phyloP scores from a whole-genome alignment of 768 basidiomycete species.

The Xerocomellus dryophilus region DNA sequence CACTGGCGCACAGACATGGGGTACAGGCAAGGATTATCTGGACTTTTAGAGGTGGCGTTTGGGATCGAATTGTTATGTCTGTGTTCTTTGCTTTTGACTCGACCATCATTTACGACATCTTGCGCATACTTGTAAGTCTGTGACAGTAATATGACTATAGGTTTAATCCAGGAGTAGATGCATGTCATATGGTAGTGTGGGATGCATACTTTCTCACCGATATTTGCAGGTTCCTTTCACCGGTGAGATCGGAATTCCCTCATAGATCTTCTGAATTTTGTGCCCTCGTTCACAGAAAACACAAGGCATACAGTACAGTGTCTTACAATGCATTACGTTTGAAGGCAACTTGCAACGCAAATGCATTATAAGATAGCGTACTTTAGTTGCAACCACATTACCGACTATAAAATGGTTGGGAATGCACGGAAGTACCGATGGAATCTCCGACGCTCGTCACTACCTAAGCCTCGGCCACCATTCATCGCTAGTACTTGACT shows the following conservation, averaged over 20 bases:
- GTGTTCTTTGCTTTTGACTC: background rate
- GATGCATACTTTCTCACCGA: background rate
- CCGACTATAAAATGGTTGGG: background rate
- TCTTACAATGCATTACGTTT: background rate
- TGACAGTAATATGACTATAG: background rate
- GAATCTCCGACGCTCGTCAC: too few species aligned
- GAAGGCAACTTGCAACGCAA: background rate
- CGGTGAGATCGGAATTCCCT: background rate
- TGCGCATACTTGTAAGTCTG: background rate
- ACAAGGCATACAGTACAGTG: background rate
- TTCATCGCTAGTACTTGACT: background rate
- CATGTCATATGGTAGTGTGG: background rate
- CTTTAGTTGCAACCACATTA: background rate
- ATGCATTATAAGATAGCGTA: background rate
- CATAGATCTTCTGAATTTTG: background rate
- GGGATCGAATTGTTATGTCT: background rate
- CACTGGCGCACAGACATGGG: slow-evolving; percentile 43
- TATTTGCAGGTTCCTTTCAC: background rate
- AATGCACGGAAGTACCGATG: background rate
- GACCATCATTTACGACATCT: background rate
- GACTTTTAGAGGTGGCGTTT: slow-evolving; percentile 42
- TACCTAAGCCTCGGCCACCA: too few species aligned
- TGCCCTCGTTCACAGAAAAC: background rate
- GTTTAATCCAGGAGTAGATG: background rate
- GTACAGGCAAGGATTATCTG: slow-evolving; percentile 49